A percentile compares a stretch with the other conserved stretches of the same genome.
Evolutionary conservation across 305 asterid genomes (phyloP).

Genomic region (Withania somnifera): DNA sequence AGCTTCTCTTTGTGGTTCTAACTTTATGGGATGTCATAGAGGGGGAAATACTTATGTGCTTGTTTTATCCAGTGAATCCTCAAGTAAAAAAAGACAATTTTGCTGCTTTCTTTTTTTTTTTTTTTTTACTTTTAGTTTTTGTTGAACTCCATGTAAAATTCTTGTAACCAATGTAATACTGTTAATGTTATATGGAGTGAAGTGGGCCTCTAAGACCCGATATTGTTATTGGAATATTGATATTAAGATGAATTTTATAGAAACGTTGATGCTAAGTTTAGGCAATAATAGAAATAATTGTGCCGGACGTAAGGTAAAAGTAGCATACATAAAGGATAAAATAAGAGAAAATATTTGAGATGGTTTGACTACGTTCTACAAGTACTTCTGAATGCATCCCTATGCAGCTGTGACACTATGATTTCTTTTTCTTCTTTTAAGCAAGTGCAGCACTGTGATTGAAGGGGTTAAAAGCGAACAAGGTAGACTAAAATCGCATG

Average conservation of each 20-base stretch:
- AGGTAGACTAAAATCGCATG: background rate
- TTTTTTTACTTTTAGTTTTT: background rate
- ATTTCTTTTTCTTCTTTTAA: background rate
- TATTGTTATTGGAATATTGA: background rate
- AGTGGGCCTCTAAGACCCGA: background rate
- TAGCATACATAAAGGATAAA: background rate
- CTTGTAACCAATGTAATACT: background rate
- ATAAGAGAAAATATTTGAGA: background rate
- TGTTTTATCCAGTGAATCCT: background rate
- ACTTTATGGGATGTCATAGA: background rate
- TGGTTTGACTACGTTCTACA: background rate
- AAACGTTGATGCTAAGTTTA: background rate
- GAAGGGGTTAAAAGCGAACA: background rate
- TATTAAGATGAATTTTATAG: background rate
- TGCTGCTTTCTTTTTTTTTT: background rate
- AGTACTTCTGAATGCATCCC: background rate
- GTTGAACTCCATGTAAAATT: background rate
- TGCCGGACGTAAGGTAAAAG: background rate
- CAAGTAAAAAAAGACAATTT: background rate
- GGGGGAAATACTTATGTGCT: background rate
- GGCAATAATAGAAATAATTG: background rate
- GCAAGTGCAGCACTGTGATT: background rate
- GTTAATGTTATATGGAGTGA: background rate
- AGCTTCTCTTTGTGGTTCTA: background rate
- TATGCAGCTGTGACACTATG: background rate